These are phyloP conservation scores for Pichia rugopelliculosa DNA, from an alignment of 805 yeast species.

Conservation along the genomic window DNA sequence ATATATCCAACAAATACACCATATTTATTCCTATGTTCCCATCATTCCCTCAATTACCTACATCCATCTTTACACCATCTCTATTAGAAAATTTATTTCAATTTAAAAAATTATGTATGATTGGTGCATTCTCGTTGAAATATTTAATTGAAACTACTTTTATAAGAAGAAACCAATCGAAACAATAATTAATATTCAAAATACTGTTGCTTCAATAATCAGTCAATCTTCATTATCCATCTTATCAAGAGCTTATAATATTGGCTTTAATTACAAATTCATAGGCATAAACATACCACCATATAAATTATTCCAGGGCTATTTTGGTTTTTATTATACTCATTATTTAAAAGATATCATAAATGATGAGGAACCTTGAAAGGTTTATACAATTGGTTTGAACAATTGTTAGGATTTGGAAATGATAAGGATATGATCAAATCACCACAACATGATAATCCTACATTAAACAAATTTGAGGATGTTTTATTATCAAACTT, in stretches of 20 bases:
- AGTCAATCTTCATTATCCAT: background rate
- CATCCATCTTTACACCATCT: background rate
- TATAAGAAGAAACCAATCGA: background rate
- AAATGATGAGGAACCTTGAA: background rate
- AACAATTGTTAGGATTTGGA: slow-evolving; percentile 1
- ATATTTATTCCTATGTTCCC: slow-evolving; percentile 3
- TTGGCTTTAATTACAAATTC: slow-evolving; percentile 5
- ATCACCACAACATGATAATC: too few relatives aligned
- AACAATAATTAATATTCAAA: background rate
- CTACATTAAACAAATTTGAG: background rate
- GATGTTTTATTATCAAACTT: background rate
- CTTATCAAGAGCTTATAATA: slow-evolving; percentile 3
- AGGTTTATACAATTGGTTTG: slow-evolving; percentile 1
- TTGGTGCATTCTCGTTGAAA: slow-evolving; percentile 4
- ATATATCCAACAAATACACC: background rate
- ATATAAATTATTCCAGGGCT: slow-evolving; percentile 2
- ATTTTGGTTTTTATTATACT: slow-evolving; percentile 5
- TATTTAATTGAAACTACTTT: background rate
- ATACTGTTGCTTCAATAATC: background rate
- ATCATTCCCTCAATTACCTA: background rate
- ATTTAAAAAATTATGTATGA: background rate
- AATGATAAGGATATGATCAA: background rate
- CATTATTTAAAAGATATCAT: background rate
- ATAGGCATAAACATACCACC: background rate
- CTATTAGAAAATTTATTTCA: background rate